Evolutionary conservation across 345 rosid species (phyloP).

Genomic region (Reutealis trisperma): DNA sequence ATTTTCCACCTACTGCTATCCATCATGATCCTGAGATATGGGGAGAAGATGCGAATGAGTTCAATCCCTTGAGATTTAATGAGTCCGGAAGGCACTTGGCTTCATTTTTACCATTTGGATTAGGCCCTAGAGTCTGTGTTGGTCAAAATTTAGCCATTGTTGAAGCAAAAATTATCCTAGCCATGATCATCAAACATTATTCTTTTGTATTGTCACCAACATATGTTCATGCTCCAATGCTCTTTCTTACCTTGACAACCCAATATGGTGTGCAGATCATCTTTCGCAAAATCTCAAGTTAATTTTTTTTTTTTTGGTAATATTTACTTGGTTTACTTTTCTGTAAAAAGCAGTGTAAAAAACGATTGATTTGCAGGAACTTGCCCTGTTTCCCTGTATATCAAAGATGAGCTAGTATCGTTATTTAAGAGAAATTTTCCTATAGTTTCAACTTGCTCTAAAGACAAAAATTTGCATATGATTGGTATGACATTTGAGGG

Average conservation of each 20-base stretch:
- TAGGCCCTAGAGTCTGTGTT: conserved; percentile 31
- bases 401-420: too few relatives aligned
- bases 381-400: too few relatives aligned
- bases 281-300: conserved; percentile 38
- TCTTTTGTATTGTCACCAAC: conserved; percentile 52
- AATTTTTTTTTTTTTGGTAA: not conserved
- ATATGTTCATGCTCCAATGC: conserved; percentile 72
- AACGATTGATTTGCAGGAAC: too few relatives aligned
- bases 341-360: too few relatives aligned
- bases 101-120: conserved; percentile 18
- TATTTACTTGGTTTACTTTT: too few relatives aligned
- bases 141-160: conserved; percentile 26
- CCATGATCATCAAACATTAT: conserved; percentile 52
- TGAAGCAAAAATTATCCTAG: conserved; percentile 49
- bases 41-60: conserved; percentile 65
- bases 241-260: conserved; percentile 52
- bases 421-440: too few relatives aligned
- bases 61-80: conserved; percentile 25
- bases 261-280: conserved; percentile 71
- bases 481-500: too few relatives aligned
- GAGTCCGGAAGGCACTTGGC: conserved; percentile 24
- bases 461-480: too few relatives aligned
- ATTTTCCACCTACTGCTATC: conserved; percentile 26
- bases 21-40: conserved; percentile 66
- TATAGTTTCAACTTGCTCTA: too few relatives aligned